Conservation (phyloP, 495 filamentous ascomycete species). For the Aspergillus sparsus region DNA sequence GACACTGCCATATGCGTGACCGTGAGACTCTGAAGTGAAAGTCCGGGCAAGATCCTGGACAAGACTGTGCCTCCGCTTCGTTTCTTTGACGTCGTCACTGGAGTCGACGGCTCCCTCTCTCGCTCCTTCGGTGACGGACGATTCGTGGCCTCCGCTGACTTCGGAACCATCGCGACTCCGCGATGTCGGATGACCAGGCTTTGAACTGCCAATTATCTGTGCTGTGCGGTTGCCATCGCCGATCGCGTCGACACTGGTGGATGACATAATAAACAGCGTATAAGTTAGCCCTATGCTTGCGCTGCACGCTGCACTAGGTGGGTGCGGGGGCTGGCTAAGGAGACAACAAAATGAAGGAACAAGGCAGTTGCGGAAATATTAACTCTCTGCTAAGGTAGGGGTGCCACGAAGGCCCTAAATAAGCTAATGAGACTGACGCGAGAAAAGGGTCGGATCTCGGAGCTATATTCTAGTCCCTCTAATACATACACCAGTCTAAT, state of each 20-base stretch:
- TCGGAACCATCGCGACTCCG: background rate
- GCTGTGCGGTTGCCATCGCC: background rate
- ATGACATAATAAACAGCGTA: background rate
- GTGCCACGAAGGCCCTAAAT: too few species aligned
- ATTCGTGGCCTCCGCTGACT: background rate
- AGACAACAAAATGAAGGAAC: background rate
- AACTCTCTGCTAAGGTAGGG: too few species aligned
- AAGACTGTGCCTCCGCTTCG: background rate
- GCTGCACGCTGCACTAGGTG: too few species aligned
- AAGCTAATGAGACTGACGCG: too few species aligned
- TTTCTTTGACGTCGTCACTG: background rate
- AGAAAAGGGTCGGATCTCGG: too few species aligned
- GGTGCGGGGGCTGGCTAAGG: background rate
- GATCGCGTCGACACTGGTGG: background rate
- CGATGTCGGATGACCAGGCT: background rate
- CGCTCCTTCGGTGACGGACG: background rate
- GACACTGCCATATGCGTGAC: background rate
- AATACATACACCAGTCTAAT: too few species aligned
- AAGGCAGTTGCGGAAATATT: too few species aligned
- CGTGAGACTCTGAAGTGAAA: background rate
- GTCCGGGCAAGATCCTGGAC: background rate
- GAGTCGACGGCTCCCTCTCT: background rate
- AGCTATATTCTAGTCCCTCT: background rate
- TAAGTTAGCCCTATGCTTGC: background rate
- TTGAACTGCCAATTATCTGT: too few species aligned